phyloP scores from a whole-genome alignment of 345 rosid genomes.

The Citrus sp. region DNA sequence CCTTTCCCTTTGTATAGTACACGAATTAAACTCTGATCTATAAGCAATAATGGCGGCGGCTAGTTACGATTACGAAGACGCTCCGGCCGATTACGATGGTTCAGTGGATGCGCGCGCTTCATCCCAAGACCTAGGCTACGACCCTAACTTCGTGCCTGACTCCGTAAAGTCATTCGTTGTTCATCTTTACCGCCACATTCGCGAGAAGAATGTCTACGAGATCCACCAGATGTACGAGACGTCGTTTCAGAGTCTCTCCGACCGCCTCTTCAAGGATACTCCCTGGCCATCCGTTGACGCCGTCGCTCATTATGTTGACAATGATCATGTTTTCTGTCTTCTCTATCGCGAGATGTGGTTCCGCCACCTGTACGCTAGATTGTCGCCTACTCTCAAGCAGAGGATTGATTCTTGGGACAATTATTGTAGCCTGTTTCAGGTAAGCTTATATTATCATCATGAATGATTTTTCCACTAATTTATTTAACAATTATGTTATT shows the following conservation, averaged over 20 bases:
- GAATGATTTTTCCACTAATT: not conserved
- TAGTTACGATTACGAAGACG: constrained; percentile 54
- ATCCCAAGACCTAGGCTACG: constrained; percentile 51
- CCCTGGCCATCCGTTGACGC: constrained; percentile 98
- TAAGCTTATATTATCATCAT: not conserved
- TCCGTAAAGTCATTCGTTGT: constrained; percentile 87
- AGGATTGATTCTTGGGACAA: constrained; percentile 98
- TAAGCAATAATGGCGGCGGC: constrained; percentile 43
- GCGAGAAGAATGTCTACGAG: constrained; percentile 98
- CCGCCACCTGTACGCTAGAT: constrained; percentile 88
- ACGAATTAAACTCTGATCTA: not conserved
- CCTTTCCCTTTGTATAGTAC: not conserved
- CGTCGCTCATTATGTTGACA: constrained; percentile 76
- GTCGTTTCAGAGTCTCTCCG: constrained; percentile 86
- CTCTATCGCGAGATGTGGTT: constrained; percentile 99
- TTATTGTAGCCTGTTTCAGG: constrained; percentile 89
- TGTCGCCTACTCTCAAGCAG: constrained; percentile 85
- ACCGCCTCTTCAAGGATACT: constrained; percentile 85
- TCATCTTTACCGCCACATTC: constrained; percentile 93
- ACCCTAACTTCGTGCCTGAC: constrained; percentile 91
- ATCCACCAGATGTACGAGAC: constrained; percentile 99
- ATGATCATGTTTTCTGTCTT: constrained; percentile 91
- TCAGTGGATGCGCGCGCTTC: constrained; percentile 18
- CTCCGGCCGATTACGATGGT: constrained; percentile 38
- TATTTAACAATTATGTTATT: not conserved